Conservation (phyloP, 352 stramenopile genomes). For the Achlya hypogyna region DNA sequence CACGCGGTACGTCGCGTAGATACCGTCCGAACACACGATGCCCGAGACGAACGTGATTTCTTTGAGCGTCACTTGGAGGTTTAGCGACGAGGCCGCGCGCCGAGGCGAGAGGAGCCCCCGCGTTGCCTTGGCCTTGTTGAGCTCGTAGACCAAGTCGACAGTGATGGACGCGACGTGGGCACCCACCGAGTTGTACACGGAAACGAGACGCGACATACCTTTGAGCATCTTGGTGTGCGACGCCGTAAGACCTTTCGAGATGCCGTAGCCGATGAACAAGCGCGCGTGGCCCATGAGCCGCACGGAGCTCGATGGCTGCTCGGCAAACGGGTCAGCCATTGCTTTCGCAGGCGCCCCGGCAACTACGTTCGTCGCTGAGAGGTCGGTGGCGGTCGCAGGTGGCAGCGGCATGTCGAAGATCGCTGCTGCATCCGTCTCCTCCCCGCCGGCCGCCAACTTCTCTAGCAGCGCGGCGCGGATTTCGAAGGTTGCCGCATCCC, state of each 20-base stretch:
- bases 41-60: not conserved
- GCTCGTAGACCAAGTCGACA: not conserved
- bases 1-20: slow-evolving; percentile 2
- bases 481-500: not conserved
- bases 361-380: not conserved
- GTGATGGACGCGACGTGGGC: slow-evolving; percentile 6
- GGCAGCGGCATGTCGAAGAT: not conserved
- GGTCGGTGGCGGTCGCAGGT: not conserved
- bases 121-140: not conserved
- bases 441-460: not conserved
- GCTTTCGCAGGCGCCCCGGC: not conserved
- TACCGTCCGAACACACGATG: not conserved
- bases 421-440: not conserved
- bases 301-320: not conserved
- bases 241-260: not conserved
- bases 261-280: not conserved
- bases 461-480: not conserved
- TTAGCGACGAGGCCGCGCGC: not conserved
- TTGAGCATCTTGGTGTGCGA: not conserved
- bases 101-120: not conserved
- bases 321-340: not conserved
- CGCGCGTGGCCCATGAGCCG: slow-evolving; percentile 7
- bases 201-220: not conserved
- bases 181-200: slow-evolving; percentile 10
- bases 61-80: not conserved